Evolutionary conservation across 306 rosid species (phyloP).

Genomic region (Herpetospermum pedunculosum): DNA sequence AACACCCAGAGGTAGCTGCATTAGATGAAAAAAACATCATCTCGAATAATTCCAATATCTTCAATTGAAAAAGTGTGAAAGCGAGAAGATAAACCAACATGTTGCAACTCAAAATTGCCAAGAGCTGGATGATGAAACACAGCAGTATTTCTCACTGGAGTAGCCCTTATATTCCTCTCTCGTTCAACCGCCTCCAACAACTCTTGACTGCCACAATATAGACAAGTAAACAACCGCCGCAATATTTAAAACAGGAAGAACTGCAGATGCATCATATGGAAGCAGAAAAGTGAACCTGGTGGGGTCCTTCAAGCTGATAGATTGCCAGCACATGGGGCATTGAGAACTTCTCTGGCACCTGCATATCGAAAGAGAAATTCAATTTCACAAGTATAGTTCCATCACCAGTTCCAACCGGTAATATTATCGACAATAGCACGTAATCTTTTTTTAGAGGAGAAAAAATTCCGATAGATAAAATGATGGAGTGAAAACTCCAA

Average conservation of each 20-base stretch:
- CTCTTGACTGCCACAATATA: slow-evolving; percentile 59
- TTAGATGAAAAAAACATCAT: slow-evolving; percentile 2
- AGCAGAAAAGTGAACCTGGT: slow-evolving; percentile 40
- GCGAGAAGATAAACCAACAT: slow-evolving; percentile 30
- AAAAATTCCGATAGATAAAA: too few species aligned
- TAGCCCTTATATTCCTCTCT: slow-evolving; percentile 52
- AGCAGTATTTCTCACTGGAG: slow-evolving; percentile 49
- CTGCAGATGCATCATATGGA: neutral
- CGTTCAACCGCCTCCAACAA: slow-evolving; percentile 68
- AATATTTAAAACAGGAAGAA: neutral
- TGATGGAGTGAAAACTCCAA: too few species aligned
- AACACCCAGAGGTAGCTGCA: slow-evolving; percentile 46
- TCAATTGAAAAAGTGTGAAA: neutral
- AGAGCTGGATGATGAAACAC: slow-evolving; percentile 55
- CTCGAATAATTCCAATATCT: neutral
- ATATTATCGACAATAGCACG: neutral
- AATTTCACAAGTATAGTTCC: neutral
- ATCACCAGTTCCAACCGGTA: neutral
- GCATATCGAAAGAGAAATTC: slow-evolving; percentile 6
- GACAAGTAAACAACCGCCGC: slow-evolving; percentile 7
- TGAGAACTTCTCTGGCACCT: slow-evolving; percentile 97
- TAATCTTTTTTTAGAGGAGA: too few species aligned
- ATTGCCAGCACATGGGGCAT: slow-evolving; percentile 97
- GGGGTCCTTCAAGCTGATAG: slow-evolving; percentile 70
- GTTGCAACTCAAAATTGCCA: slow-evolving; percentile 56